Evolutionary conservation across 495 filamentous ascomycete species (phyloP).

Genomic region (Neurospora pannonica): DNA sequence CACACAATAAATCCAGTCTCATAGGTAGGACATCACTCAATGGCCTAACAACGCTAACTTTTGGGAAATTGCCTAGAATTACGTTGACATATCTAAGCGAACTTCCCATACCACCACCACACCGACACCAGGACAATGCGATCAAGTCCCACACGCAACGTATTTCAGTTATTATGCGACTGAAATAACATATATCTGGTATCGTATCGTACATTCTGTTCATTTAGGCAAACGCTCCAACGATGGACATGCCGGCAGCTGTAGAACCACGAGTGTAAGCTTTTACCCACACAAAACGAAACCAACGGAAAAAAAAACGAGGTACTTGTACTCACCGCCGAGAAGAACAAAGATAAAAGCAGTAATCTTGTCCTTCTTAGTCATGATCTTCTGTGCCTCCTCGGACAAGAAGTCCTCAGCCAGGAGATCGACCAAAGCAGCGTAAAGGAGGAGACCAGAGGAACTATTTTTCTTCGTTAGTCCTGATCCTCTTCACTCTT

Average conservation of each 20-base stretch:
- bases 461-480: slow-evolving; percentile 25
- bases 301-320: background rate
- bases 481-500: background rate
- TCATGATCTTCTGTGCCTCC: slow-evolving; percentile 34
- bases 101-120: background rate
- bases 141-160: background rate
- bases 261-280: slow-evolving; percentile 10
- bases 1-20: background rate
- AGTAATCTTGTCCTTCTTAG: slow-evolving; percentile 32
- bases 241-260: slow-evolving; percentile 52
- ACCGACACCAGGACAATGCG: background rate
- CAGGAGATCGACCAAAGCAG: slow-evolving; percentile 52
- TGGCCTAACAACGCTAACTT: background rate
- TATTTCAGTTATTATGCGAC: background rate
- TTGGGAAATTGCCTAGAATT: background rate
- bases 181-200: background rate
- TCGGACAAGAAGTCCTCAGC: slow-evolving; percentile 57
- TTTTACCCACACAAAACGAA: background rate
- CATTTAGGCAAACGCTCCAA: slow-evolving; percentile 41
- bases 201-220: background rate
- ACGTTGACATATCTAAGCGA: background rate
- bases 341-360: slow-evolving; percentile 35
- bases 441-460: slow-evolving; percentile 51
- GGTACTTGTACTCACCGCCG: slow-evolving; percentile 25
- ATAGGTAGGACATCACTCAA: background rate